Evolutionary conservation across 2,329 filamentous ascomycete genomes (phyloP).

Genomic region (Phaeosphaeriaceae sp.): DNA sequence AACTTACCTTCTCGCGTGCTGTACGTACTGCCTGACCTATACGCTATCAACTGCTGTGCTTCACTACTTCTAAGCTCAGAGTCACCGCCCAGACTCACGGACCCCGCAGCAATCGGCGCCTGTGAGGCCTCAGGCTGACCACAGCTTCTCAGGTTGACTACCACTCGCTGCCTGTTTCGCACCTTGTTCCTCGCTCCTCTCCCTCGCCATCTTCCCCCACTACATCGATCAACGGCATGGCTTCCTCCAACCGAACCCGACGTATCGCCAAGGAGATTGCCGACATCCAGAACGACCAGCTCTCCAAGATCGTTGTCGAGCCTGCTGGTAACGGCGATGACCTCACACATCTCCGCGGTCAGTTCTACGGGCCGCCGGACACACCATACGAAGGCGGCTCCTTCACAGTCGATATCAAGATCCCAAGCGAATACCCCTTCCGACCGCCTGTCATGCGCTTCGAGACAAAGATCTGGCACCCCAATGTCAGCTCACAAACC

Average conservation of each 20-base stretch:
- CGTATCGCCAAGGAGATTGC: slow-evolving; percentile 77
- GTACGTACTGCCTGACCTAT: slow-evolving; percentile 3
- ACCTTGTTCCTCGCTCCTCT: slow-evolving; percentile 9
- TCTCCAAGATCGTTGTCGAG: slow-evolving; percentile 77
- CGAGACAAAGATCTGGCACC: slow-evolving; percentile 94
- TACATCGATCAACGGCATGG: neutral
- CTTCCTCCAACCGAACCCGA: slow-evolving; percentile 58
- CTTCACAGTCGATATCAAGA: slow-evolving; percentile 83
- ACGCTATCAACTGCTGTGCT: neutral
- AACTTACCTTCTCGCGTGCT: neutral
- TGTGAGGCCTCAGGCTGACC: slow-evolving; percentile 38
- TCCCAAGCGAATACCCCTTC: slow-evolving; percentile 91
- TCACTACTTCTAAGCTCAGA: neutral
- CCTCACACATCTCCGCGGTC: slow-evolving; percentile 81
- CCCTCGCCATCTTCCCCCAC: slow-evolving; percentile 3
- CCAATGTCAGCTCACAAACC: slow-evolving; percentile 93
- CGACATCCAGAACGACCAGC: slow-evolving; percentile 76
- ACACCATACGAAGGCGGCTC: slow-evolving; percentile 91
- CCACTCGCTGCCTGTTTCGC: slow-evolving; percentile 19
- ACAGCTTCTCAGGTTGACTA: neutral
- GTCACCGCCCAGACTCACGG: slow-evolving; percentile 15
- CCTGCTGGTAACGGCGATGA: slow-evolving; percentile 69
- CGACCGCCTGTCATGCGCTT: slow-evolving; percentile 91
- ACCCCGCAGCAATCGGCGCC: slow-evolving; percentile 16
- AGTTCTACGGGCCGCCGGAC: slow-evolving; percentile 85